Evolutionary conservation across 2,329 filamentous ascomycete species (phyloP), one percentile per base, ranked within the genome.

Genomic region (Claviceps quebecensis): DNA sequence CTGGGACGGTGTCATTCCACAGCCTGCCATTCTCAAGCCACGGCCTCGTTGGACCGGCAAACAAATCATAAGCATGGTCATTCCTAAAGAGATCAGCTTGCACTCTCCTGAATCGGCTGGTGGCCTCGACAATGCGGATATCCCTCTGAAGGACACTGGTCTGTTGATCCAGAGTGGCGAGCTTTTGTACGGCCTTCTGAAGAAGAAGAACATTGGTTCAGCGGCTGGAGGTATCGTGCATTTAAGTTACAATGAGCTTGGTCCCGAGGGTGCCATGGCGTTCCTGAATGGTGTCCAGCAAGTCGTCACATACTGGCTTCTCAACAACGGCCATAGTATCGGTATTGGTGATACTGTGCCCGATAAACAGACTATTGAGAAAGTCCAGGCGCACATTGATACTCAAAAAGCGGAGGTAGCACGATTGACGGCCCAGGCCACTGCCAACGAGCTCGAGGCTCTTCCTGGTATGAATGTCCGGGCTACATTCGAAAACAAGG

Each of bases 311-410:
- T 95, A 97, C 70, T 98, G 93, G 93, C 80, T 98, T 43, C 72
- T 97, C 40, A 91, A 98, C 68, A 86, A 95, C 60, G 93, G 93
- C 48, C 93, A 95, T 76, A 96, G 89, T 69, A 96, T 98, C 57
- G 93, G 93, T 71, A 95, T 98, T 60, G 94, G 93, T 72, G 93
- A 98, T 66, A 97, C 93, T 1, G 91, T 98, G 62, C 94, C 93
- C 5, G 90, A 97, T 65, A 81, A 82, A 56, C 71, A 73, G 17
- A 97, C 91, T 3, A 94, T 95, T 53, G 76, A 83, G 51, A 85
- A 85, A 68, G 89, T 98, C 50, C 85, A 95, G 62, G 76, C 79
- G 6, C 85, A 87, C 52, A 89, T 98, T 57, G 78, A 85, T 26
- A 76, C 78, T 41, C 82, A 94, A 61, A 98, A 98, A 73, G 74